Percentiles rank a stretch among this genome's conserved stretches.
Conservation (phyloP, 805 yeast species). For the Saturnispora dispora region DNA sequence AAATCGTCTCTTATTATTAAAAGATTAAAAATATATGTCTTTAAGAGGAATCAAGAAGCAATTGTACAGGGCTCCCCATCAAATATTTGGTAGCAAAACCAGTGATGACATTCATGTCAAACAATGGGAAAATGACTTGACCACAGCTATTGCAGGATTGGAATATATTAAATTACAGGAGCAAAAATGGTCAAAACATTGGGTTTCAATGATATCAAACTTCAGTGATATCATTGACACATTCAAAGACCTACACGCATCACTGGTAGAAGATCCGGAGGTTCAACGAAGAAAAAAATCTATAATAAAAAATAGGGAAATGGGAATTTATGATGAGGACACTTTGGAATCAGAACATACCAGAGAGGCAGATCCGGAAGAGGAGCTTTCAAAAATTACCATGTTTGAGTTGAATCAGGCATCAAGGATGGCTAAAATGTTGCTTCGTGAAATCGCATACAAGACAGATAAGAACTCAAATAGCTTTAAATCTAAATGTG, state of each 20-base stretch:
- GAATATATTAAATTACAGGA: conserved; percentile 30
- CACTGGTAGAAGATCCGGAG: conserved; percentile 10
- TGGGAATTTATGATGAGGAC: conserved; percentile 24
- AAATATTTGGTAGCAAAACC: conserved; percentile 26
- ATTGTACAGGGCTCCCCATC: conserved; percentile 29
- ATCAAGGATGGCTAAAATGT: conserved; percentile 17
- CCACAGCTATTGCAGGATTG: conserved; percentile 35
- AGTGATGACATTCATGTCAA: conserved; percentile 32
- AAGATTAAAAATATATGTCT: conserved; percentile 20
- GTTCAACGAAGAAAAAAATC: conserved; percentile 20
- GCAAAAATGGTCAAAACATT: conserved; percentile 21
- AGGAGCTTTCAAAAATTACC: conserved; percentile 24
- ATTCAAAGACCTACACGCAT: conserved; percentile 26
- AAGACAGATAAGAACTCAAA: conserved; percentile 21
- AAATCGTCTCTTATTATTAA: neutral
- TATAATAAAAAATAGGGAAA: neutral
- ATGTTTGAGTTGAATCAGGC: conserved; percentile 25
- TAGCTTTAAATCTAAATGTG: conserved; percentile 28
- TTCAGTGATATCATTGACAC: conserved; percentile 26
- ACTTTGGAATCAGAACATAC: neutral
- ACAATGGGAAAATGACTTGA: conserved; percentile 38
- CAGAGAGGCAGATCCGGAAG: conserved; percentile 18
- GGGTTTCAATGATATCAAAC: conserved; percentile 27
- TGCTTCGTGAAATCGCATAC: conserved; percentile 19
- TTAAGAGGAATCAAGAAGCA: conserved; percentile 30